Conservation (phyloP, 2,329 filamentous ascomycete species). For the Didymella pomorum region DNA sequence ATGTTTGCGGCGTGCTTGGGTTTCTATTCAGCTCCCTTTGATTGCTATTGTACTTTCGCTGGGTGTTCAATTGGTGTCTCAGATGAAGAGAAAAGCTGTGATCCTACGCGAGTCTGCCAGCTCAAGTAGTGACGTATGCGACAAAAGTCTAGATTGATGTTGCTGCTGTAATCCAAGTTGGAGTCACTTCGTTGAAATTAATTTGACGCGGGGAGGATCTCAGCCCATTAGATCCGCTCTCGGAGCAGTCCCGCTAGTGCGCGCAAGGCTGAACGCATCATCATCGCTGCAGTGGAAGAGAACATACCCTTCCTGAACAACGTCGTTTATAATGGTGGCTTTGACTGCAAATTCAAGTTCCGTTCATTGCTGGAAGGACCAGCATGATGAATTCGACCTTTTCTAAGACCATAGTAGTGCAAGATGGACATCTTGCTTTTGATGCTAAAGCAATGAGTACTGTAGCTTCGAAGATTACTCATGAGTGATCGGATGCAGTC, state of each 20-base stretch:
- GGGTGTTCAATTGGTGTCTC: constrained; percentile 10
- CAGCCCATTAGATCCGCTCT: constrained; percentile 19
- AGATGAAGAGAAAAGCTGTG: neutral
- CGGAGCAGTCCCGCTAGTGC: constrained; percentile 20
- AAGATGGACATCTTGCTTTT: neutral
- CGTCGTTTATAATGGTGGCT: neutral
- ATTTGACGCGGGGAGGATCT: constrained; percentile 33
- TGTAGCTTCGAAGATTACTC: neutral
- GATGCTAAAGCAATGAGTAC: neutral
- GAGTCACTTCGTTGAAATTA: constrained; percentile 34
- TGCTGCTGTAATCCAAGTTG: constrained; percentile 24
- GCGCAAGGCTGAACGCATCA: constrained; percentile 17
- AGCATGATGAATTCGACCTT: neutral
- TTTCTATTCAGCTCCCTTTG: constrained; percentile 14
- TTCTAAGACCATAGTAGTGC: neutral
- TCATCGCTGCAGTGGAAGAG: neutral
- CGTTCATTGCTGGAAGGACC: neutral
- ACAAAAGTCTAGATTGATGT: constrained; percentile 19
- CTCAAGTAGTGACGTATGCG: constrained; percentile 10
- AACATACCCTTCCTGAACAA: neutral
- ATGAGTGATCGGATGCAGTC: neutral
- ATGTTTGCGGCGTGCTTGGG: constrained; percentile 27
- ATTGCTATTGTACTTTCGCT: constrained; percentile 3
- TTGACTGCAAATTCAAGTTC: neutral
- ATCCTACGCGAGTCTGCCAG: constrained; percentile 1